Percentiles rank a stretch among this genome's conserved stretches.
These are phyloP conservation scores for Cladosporium sp. DNA, from an alignment of 2,329 filamentous ascomycete genomes.

Conservation along the genomic window DNA sequence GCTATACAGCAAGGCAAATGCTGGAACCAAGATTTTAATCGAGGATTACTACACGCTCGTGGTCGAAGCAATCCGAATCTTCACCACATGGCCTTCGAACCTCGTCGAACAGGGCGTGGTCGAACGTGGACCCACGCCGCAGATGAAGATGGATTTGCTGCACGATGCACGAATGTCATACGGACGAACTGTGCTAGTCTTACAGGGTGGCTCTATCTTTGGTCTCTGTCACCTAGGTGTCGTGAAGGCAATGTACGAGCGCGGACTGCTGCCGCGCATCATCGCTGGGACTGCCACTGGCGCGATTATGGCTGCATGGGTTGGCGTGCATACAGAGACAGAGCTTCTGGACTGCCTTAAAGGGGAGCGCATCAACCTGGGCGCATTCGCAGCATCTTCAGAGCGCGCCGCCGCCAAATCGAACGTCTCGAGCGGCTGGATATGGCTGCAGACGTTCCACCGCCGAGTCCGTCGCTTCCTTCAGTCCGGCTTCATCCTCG, in stretches of 20 bases:
- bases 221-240: slow-evolving; percentile 86
- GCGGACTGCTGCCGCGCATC: slow-evolving; percentile 77
- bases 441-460: slow-evolving; percentile 50
- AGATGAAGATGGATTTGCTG: slow-evolving; percentile 77
- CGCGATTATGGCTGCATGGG: slow-evolving; percentile 79
- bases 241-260: slow-evolving; percentile 76
- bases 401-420: slow-evolving; percentile 22
- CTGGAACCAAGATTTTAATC: slow-evolving; percentile 82
- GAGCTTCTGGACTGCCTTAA: slow-evolving; percentile 72
- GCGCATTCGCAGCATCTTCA: slow-evolving; percentile 58
- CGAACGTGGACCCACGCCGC: slow-evolving; percentile 28
- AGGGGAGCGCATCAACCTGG: slow-evolving; percentile 74
- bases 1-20: slow-evolving; percentile 78
- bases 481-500: slow-evolving; percentile 74
- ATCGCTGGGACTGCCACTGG: slow-evolving; percentile 89
- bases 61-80: slow-evolving; percentile 71
- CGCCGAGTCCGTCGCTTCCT: slow-evolving; percentile 65
- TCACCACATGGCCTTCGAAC: slow-evolving; percentile 58
- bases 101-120: slow-evolving; percentile 31
- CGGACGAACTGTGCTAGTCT: slow-evolving; percentile 74
- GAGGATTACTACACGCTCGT: slow-evolving; percentile 86
- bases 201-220: slow-evolving; percentile 88
- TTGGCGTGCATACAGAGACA: slow-evolving; percentile 80
- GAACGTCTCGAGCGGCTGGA: slow-evolving; percentile 23
- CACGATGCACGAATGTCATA: slow-evolving; percentile 85